phyloP scores from a whole-genome alignment of 345 rosid genomes.

The Raphanus sativus region DNA sequence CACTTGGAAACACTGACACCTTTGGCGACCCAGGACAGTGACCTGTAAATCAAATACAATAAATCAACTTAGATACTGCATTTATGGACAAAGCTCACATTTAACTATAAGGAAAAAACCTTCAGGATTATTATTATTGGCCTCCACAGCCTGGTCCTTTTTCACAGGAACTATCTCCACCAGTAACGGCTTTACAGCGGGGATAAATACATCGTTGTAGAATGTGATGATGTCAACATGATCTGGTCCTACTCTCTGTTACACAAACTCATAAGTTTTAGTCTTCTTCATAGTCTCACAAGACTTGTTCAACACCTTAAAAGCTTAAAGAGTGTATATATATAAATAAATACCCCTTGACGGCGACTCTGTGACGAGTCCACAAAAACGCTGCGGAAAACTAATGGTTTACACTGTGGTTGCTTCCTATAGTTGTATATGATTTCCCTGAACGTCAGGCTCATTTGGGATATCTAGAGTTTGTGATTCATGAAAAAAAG shows the following conservation, averaged over 20 bases:
- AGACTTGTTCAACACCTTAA: not conserved
- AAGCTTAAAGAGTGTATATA: not conserved
- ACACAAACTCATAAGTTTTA: slow-evolving; percentile 32
- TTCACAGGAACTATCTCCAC: slow-evolving; percentile 76
- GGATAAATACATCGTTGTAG: slow-evolving; percentile 87
- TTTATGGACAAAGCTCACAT: slow-evolving; percentile 12
- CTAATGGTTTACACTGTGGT: slow-evolving; percentile 92
- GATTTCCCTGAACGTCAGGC: slow-evolving; percentile 79
- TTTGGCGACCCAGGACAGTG: slow-evolving; percentile 82
- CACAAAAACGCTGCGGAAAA: slow-evolving; percentile 80
- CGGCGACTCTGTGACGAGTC: slow-evolving; percentile 66
- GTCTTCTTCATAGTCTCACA: slow-evolving; percentile 13
- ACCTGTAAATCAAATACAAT: slow-evolving; percentile 45
- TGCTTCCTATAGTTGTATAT: slow-evolving; percentile 88
- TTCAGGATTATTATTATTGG: slow-evolving; percentile 53
- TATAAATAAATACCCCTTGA: slow-evolving; percentile 34
- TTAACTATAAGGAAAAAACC: slow-evolving; percentile 38
- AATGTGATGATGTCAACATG: slow-evolving; percentile 89
- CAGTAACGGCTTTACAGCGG: slow-evolving; percentile 77
- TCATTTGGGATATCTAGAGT: slow-evolving; percentile 79
- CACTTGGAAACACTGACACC: slow-evolving; percentile 60
- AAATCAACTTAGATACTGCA: slow-evolving; percentile 1
- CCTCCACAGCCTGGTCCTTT: slow-evolving; percentile 48
- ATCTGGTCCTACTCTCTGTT: slow-evolving; percentile 81
- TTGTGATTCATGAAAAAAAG: slow-evolving; percentile 22